Evolutionary conservation across 2,329 filamentous ascomycete species (phyloP).

Genomic region (Apiospora pterosperma): DNA sequence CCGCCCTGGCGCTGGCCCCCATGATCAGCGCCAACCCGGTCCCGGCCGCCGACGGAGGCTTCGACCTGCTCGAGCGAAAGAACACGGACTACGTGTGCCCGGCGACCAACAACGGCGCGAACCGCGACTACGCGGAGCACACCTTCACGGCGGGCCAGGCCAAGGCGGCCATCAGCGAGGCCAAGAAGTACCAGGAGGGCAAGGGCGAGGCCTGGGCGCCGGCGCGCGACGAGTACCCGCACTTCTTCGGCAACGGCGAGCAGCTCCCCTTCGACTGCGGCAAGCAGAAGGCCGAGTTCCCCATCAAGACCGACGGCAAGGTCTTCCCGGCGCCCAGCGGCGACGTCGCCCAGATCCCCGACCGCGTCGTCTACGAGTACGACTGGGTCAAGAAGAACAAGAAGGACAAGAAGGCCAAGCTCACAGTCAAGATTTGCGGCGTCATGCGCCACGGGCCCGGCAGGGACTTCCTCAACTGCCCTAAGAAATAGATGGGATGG

Average conservation of each 20-base stretch:
- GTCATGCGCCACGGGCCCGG: not conserved
- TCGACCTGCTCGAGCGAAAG: not conserved
- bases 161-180: not conserved
- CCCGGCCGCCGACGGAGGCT: not conserved
- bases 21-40: not conserved
- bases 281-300: not conserved
- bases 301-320: not conserved
- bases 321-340: not conserved
- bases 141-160: not conserved
- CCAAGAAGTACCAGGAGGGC: not conserved
- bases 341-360: not conserved
- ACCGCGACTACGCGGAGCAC: not conserved
- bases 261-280: not conserved
- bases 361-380: conserved; percentile 1
- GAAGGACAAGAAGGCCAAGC: too few species aligned
- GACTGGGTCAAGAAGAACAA: not conserved
- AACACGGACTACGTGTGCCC: not conserved
- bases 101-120: not conserved
- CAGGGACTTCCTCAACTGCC: not conserved
- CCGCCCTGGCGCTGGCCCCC: not conserved
- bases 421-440: not conserved
- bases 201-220: not conserved
- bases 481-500: too few species aligned
- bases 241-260: not conserved
- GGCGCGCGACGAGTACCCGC: not conserved